Conservation (phyloP, 2,329 filamentous ascomycete species). For the Mycocentrospora acerina region DNA sequence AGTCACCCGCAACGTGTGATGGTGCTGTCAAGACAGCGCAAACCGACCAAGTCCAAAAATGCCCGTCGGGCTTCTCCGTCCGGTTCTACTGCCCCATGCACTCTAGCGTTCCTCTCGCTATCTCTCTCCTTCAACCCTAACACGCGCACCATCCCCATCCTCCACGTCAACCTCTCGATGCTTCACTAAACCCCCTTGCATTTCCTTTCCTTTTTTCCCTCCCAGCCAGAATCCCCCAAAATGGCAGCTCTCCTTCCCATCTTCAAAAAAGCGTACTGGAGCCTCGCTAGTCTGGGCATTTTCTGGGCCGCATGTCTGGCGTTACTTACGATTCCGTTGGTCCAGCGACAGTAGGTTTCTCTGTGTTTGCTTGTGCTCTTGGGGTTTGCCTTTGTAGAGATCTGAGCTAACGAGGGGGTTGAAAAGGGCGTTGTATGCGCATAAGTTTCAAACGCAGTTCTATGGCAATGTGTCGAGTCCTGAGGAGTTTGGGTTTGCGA, state of each 20-base stretch:
- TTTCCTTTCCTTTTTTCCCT: too few relatives aligned
- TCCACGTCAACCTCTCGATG: too few relatives aligned
- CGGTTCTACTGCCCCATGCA: too few relatives aligned
- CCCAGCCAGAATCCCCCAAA: neutral
- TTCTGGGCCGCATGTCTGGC: slow-evolving; percentile 69
- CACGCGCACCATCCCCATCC: too few relatives aligned
- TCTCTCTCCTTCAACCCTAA: too few relatives aligned
- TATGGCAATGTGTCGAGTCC: slow-evolving; percentile 75
- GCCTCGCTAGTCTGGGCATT: slow-evolving; percentile 55
- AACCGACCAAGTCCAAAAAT: too few relatives aligned
- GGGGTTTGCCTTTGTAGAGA: neutral
- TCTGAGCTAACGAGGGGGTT: neutral
- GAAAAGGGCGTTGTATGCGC: slow-evolving; percentile 68
- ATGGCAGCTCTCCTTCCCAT: slow-evolving; percentile 34
- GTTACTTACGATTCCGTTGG: slow-evolving; percentile 64
- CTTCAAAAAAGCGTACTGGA: slow-evolving; percentile 41
- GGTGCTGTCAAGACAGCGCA: too few relatives aligned
- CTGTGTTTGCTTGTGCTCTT: neutral
- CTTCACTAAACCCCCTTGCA: too few relatives aligned
- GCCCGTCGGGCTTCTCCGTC: too few relatives aligned
- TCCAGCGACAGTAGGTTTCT: slow-evolving; percentile 75
- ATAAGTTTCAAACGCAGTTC: slow-evolving; percentile 72
- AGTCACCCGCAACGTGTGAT: too few relatives aligned
- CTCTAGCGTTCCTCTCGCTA: too few relatives aligned
- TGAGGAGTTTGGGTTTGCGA: slow-evolving; percentile 82